phyloP scores from a whole-genome alignment of 805 yeast species.

The Pichia gijzeniarum region DNA sequence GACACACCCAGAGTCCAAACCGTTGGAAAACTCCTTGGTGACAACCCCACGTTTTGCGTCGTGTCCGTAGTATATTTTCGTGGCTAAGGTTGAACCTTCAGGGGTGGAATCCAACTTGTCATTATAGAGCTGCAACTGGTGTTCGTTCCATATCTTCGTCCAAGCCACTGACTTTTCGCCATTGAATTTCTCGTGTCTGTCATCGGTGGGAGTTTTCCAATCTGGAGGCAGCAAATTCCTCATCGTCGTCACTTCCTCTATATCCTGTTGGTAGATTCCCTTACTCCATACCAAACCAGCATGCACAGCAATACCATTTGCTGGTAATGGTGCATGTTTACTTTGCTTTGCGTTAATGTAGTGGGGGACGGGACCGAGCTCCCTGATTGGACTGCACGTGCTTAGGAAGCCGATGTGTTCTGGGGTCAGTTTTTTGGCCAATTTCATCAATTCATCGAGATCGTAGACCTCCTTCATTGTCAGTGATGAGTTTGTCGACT shows the following conservation, averaged over 20 bases:
- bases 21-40: conserved; percentile 59
- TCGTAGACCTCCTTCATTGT: conserved; percentile 24
- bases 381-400: conserved; percentile 56
- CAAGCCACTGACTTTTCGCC: conserved; percentile 29
- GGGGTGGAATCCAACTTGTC: conserved; percentile 8
- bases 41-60: conserved; percentile 76
- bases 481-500: conserved; percentile 6
- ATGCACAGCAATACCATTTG: conserved; percentile 61
- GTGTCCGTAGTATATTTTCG: conserved; percentile 75
- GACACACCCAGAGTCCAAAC: conserved; percentile 80
- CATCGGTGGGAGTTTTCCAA: conserved; percentile 52
- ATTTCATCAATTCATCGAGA: conserved; percentile 32
- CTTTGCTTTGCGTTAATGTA: conserved; percentile 25
- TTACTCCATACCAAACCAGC: conserved; percentile 73
- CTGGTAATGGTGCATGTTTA: conserved; percentile 19
- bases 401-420: conserved; percentile 56
- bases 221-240: conserved; percentile 61
- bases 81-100: conserved; percentile 20
- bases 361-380: conserved; percentile 55
- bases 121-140: conserved; percentile 16
- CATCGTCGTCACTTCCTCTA: conserved; percentile 61
- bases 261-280: conserved; percentile 47
- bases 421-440: conserved; percentile 52
- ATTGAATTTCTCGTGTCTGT: conserved; percentile 24
- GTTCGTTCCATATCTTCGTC: conserved; percentile 28